Evolutionary conservation across 2,329 filamentous ascomycete genomes (phyloP), one percentile per base, ranked within the genome.

Genomic region (Pyrenochaeta sp.): DNA sequence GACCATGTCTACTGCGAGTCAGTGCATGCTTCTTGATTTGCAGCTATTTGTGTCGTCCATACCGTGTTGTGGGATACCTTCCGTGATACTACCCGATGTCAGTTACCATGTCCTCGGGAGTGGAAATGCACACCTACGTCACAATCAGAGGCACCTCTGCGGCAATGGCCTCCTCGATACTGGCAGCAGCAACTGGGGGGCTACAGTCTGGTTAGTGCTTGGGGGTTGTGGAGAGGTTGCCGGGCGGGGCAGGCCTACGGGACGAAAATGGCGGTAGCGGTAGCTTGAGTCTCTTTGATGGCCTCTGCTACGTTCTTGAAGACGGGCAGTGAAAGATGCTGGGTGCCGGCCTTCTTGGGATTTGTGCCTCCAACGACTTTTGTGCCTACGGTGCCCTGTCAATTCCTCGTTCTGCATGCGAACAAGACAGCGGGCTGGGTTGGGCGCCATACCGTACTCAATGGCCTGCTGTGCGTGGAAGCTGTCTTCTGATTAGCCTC

Each of bases 401-500:
- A 71, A 72, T 69, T 53, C 58, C 41, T 51, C 15, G 49, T 56
- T 61, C 4, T 58, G 51, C 50, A 17, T 27, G 56, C 43, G 61
- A 58, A 61, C 48, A 43, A 40, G 49, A 45, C 36, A 48, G 53
- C 47, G 45, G 49, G 55, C n/a, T 56, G 42, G 54, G 42, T 29
- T 60, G 54, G 63, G 63, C 62, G 66, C n/a, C 68, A 76, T 91
- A 96, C 92, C 95, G 81, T 99, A 99, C 79, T 96, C 95, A 80
- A 99, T 97, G 67, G 95, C 95, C 83, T 97, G 93, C 78, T 92
- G 86, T 66, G 95, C 95, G 80, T 99, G 95, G 85, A 99, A 99
- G 71, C 94, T 98, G 68, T 65, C 56, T 9, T n/a, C 15, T 42
- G 20, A 48, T 71, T 60, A 73, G 60, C 59, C 9, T 32, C 40